Evolutionary conservation across 805 yeast genomes (phyloP).

Genomic region (Scheffersomyces amazonensis): DNA sequence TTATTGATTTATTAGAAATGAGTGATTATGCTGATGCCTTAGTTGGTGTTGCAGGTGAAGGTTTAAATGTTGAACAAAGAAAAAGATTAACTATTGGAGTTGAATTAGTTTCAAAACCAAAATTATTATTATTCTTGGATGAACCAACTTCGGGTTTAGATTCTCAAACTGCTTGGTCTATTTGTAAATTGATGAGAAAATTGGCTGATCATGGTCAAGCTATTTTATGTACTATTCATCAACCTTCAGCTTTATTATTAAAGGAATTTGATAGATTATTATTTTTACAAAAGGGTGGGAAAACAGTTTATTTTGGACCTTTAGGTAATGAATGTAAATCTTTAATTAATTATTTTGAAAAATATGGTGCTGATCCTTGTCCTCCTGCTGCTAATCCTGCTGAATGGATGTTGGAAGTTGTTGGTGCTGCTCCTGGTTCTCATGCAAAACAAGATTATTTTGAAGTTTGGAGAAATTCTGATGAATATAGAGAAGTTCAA

Average conservation of each 20-base stretch:
- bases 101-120: slow-evolving; percentile 40
- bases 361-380: slow-evolving; percentile 57
- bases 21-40: slow-evolving; percentile 70
- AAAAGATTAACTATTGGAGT: slow-evolving; percentile 41
- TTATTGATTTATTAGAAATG: slow-evolving; percentile 68
- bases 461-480: slow-evolving; percentile 75
- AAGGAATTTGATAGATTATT: slow-evolving; percentile 74
- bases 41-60: slow-evolving; percentile 75
- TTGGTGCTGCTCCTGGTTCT: slow-evolving; percentile 81
- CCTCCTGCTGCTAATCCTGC: slow-evolving; percentile 38
- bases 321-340: slow-evolving; percentile 62
- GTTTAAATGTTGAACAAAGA: slow-evolving; percentile 40
- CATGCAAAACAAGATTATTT: slow-evolving; percentile 69
- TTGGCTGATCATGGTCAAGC: slow-evolving; percentile 41
- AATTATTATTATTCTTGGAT: slow-evolving; percentile 35
- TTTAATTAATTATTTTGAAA: slow-evolving; percentile 65
- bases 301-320: slow-evolving; percentile 80
- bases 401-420: slow-evolving; percentile 88
- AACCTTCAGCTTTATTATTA: slow-evolving; percentile 78
- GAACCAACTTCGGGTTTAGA: slow-evolving; percentile 45
- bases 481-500: slow-evolving; percentile 56
- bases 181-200: slow-evolving; percentile 38
- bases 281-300: slow-evolving; percentile 71
- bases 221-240: slow-evolving; percentile 65
- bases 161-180: slow-evolving; percentile 43